Percentiles rank a stretch among this genome's conserved stretches.
Evolutionary conservation across 164 flowering plant species (phyloP).

Genomic region (Macadamia tetraphylla): DNA sequence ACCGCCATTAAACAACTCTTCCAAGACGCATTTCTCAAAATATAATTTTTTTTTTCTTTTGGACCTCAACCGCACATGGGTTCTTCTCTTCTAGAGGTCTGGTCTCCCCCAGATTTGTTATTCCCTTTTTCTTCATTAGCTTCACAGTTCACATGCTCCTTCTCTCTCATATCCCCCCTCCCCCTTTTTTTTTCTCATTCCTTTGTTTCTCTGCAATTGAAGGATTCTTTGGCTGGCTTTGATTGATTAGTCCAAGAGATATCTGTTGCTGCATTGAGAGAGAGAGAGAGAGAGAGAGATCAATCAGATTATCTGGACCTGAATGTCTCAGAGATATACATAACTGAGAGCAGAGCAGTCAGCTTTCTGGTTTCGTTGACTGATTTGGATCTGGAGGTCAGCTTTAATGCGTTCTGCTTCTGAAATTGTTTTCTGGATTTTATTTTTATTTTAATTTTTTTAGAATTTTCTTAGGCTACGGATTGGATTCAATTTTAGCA

Average conservation of each 20-base stretch:
- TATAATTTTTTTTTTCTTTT: constrained; percentile 15
- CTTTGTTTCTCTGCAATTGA: constrained; percentile 15
- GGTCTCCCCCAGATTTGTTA: constrained; percentile 18
- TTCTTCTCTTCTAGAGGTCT: constrained; percentile 26
- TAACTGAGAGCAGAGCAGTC: not conserved
- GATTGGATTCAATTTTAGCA: not conserved
- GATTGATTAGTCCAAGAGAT: constrained; percentile 14
- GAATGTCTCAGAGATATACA: not conserved
- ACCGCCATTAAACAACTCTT: not conserved
- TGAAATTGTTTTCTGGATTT: constrained; percentile 12
- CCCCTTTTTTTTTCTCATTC: constrained; percentile 2
- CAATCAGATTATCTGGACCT: constrained; percentile 1
- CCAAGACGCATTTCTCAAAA: constrained; percentile 15
- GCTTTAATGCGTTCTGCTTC: constrained; percentile 7
- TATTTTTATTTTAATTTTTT: not conserved
- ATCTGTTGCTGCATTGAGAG: constrained; percentile 17
- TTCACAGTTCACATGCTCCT: constrained; percentile 26
- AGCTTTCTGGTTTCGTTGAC: not conserved
- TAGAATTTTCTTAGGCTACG: not conserved
- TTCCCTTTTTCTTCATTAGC: constrained; percentile 3
- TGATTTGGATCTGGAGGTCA: not conserved
- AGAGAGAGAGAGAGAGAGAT: constrained; percentile 16
- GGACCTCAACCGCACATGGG: constrained; percentile 65
- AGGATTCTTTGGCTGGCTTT: constrained; percentile 11
- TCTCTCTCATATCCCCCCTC: constrained; percentile 7